Base-by-base conservation (phyloP, 2,329 filamentous ascomycete genomes). In the Epichloe glyceriae region DNA sequence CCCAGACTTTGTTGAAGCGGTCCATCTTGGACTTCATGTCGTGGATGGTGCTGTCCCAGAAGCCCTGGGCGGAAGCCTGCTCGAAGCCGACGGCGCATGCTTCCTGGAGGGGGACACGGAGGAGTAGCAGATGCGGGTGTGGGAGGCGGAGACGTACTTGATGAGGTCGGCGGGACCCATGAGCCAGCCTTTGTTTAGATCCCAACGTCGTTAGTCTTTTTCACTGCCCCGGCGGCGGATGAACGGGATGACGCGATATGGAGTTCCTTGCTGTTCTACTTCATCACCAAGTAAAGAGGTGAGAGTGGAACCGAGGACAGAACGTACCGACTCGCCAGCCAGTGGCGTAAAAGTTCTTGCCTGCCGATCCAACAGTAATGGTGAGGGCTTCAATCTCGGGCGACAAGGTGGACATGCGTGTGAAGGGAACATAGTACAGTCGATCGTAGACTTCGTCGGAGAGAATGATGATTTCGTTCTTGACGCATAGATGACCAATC, bases 291-390 rank as follows among this genome's bases (percentile, higher is more conserved):
- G 7, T 8, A 51, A 11, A 12, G 26, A 40, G 14, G 45, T 4
- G 43, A 37, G 3, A 20, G 19, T 10, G 37, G 38, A 43, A 4
- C n/a, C 6, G 37, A 33, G 17, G 19, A 17, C 40, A 37, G 3
- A 19, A 62, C 72, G 17, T 59, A 72, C 73, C 80, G 4, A 97
- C 90, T 52, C 93, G 83, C 93, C 93, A 98, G 46, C 93, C 93
- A 0, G 93, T 98, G 51, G 88, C 88, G 64, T 97, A 97, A 69
- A 98, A 98, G 73, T 93, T 94, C 78, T 98, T 98, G 60, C 93
- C 93, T 1, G 89, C 93, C 0, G 89, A 95, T 19, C 93, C 93
- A 33, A 98, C 93, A 0, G 93, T 97, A 46, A 98, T 70, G 4
- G 93, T 97, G 57, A 95, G 76, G 52, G 80, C 80, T 59, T 89